Conservation (phyloP, 192 early-diverging fungal species). For the Endogone sp. region DNA sequence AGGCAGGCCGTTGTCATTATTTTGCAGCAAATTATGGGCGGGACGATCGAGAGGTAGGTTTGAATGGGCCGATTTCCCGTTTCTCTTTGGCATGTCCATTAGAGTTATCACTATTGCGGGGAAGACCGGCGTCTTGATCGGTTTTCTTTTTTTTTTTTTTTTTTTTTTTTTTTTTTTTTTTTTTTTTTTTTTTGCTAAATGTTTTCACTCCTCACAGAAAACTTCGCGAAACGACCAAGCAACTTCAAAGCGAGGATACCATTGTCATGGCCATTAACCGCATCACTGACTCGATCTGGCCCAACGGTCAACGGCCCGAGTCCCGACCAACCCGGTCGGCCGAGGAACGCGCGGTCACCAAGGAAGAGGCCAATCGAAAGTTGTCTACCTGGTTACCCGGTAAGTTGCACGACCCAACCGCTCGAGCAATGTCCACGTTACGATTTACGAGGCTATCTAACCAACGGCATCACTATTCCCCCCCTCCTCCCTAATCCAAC, state of each 20-base stretch:
- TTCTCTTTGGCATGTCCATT: neutral
- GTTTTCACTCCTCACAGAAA: constrained; percentile 33
- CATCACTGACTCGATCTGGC: constrained; percentile 51
- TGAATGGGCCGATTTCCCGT: constrained; percentile 37
- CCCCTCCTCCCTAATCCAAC: constrained; percentile 16
- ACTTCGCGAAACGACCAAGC: constrained; percentile 34
- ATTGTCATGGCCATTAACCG: constrained; percentile 36
- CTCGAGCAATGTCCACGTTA: too few species aligned
- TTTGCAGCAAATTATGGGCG: constrained; percentile 84
- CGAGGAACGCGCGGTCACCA: constrained; percentile 41
- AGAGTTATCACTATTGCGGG: constrained; percentile 2
- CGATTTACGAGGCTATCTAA: too few species aligned
- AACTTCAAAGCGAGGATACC: constrained; percentile 32
- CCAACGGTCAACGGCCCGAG: constrained; percentile 31
- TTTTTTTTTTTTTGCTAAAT: too few species aligned
- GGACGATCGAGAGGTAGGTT: constrained; percentile 75
- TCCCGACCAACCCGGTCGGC: constrained; percentile 28
- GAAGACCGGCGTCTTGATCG: neutral
- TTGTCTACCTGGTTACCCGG: constrained; percentile 58
- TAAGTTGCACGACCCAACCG: constrained; percentile 5
- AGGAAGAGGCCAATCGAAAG: constrained; percentile 45
- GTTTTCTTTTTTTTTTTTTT: constrained; percentile 3
- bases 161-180: too few species aligned
- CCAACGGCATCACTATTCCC: constrained; percentile 26
- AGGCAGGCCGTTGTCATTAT: constrained; percentile 82